Percentiles rank a stretch among this genome's conserved stretches.
Evolutionary conservation across 2,329 filamentous ascomycete species (phyloP).

Genomic region (Cercospora sp.): DNA sequence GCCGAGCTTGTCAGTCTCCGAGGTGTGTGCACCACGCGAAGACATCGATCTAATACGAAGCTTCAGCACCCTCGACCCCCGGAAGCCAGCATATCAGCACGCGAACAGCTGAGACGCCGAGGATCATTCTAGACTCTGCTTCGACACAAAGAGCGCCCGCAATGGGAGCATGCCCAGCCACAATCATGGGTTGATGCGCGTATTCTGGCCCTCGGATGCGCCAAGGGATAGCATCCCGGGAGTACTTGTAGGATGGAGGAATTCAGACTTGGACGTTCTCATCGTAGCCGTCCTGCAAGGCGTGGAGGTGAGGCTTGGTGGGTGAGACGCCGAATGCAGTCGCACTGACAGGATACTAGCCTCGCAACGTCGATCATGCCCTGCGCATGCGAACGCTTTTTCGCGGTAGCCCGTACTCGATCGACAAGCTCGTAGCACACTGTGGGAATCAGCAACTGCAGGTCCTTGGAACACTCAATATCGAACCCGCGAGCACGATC

Average conservation of each 20-base stretch:
- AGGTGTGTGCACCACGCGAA: constrained; percentile 3
- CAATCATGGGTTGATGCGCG: constrained; percentile 84
- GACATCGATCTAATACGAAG: constrained; percentile 28
- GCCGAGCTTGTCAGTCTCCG: constrained; percentile 67
- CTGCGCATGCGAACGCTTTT: constrained; percentile 80
- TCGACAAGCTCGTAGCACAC: constrained; percentile 76
- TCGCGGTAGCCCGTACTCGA: constrained; percentile 75
- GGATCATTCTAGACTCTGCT: constrained; percentile 73
- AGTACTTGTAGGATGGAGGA: constrained; percentile 92
- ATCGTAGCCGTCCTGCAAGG: constrained; percentile 87
- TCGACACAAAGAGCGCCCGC: constrained; percentile 29
- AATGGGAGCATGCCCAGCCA: constrained; percentile 64
- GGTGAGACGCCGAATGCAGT: neutral
- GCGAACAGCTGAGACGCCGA: constrained; percentile 89
- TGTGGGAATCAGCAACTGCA: constrained; percentile 82
- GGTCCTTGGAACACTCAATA: constrained; percentile 81
- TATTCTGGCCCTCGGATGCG: constrained; percentile 94
- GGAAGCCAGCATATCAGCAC: constrained; percentile 81
- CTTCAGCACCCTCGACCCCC: constrained; percentile 76
- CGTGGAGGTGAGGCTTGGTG: constrained; percentile 68
- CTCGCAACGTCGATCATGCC: constrained; percentile 81
- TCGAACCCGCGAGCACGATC: constrained; percentile 46
- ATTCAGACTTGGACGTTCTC: constrained; percentile 85
- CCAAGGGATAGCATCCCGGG: constrained; percentile 70
- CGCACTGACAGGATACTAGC: constrained; percentile 48